Evolutionary conservation across 257 asterid genomes (phyloP), one percentile per base, ranked within the genome.

Genomic region (Solanum chmielewskii): DNA sequence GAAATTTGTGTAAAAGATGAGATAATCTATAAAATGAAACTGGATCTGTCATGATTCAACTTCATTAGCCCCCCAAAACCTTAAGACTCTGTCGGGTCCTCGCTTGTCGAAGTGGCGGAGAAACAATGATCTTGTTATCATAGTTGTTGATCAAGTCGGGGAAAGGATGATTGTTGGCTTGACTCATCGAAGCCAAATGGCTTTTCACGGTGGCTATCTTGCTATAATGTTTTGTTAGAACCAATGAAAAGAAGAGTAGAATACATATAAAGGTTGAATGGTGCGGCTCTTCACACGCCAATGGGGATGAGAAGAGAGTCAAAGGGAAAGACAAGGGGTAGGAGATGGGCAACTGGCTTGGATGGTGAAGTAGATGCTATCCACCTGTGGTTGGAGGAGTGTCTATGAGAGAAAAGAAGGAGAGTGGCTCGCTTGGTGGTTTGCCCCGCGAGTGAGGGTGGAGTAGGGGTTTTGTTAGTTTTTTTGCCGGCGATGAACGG

Each of bases 181-280:
- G 64, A 18, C 0, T 56, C 11, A 20, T 56, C 11, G 2, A 56
- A 56, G 64, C n/a, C 11, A 18, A 18, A 56, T 56, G n/a, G n/a
- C 4, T 18, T 2, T 56, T 56, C 64, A 56, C 4, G n/a, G 64
- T 18, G 11, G 11, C 11, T 56, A 8, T 56, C n/a, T 18, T 56
- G 4, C 4, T 1, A 0, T 0, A 56, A 0, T 56, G 20, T 56
- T 18, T 56, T 0, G 1, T 56, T 11, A 0, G 4, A 56, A 56
- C 64, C 11, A 56, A 56, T 18, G n/a, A 47, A 47, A 47, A 47
- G 20, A 47, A 13, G 20, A 56, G n/a, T 7, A 56, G 64, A 7
- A 2, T 4, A 56, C 0, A 10, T 10, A 56, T 18, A 18, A 2
- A 18, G n/a, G 11, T 56, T 52, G 0, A 23, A 56, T 56, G n/a